phyloP scores from a whole-genome alignment of 805 yeast genomes.

The Monosporozyma servazzii region DNA sequence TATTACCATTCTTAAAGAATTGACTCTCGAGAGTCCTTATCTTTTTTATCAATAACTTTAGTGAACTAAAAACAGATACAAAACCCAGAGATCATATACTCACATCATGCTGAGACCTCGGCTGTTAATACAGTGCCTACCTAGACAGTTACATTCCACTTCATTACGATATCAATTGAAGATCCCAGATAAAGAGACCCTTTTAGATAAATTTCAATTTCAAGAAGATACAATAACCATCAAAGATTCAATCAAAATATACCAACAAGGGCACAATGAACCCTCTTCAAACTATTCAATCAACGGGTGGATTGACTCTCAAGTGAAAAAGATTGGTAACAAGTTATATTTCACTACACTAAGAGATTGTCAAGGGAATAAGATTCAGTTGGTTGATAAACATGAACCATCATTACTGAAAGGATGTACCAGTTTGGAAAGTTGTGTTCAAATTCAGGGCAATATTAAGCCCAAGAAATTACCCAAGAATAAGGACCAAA shows the following conservation, averaged over 20 bases:
- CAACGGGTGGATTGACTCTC: conserved; percentile 78
- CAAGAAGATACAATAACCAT: conserved; percentile 9
- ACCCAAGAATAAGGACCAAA: not conserved
- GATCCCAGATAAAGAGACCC: not conserved
- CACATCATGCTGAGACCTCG: not conserved
- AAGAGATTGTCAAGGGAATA: conserved; percentile 64
- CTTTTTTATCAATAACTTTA: not conserved
- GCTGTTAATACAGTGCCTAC: not conserved
- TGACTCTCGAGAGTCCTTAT: not conserved
- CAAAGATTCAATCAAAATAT: conserved; percentile 1
- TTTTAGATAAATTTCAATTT: conserved; percentile 1
- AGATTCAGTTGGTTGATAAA: conserved; percentile 47
- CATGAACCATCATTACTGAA: not conserved
- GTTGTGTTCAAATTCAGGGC: not conserved
- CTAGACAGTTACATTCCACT: not conserved
- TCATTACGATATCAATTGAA: not conserved
- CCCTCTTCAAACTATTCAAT: conserved; percentile 20
- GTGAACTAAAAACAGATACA: too few species aligned
- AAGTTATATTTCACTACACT: conserved; percentile 60
- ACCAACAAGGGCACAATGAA: conserved; percentile 25
- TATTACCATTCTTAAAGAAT: not conserved
- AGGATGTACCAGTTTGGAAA: conserved; percentile 8
- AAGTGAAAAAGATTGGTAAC: conserved; percentile 62
- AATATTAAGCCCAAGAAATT: not conserved
- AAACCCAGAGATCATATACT: not conserved